Evolutionary conservation across 1,284 basidiomycete genomes (phyloP).

Genomic region (Sporisorium sorghi): DNA sequence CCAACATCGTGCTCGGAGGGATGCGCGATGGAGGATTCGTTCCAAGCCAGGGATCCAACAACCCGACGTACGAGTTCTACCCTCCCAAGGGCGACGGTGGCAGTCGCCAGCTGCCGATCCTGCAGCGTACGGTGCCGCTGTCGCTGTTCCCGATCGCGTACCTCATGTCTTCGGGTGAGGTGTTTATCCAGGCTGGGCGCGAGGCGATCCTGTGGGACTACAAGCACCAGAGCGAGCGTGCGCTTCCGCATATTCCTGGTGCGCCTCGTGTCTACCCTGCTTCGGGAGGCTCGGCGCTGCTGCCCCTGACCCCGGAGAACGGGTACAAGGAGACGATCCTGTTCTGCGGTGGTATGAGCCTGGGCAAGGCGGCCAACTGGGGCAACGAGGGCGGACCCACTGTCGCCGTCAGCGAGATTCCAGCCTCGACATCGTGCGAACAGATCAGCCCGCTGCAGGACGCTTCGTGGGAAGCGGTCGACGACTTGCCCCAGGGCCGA

Average conservation of each 20-base stretch:
- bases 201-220: constrained; percentile 60
- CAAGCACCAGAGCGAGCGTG: constrained; percentile 39
- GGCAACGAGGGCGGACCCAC: constrained; percentile 59
- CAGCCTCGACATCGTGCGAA: constrained; percentile 57
- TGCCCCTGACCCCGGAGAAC: constrained; percentile 55
- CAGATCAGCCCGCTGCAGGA: constrained; percentile 55
- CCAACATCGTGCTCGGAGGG: constrained; percentile 57
- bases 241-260: constrained; percentile 53
- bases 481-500: constrained; percentile 52
- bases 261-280: constrained; percentile 60
- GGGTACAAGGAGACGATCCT: constrained; percentile 61
- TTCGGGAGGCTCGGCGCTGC: constrained; percentile 55
- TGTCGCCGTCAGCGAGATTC: constrained; percentile 40
- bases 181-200: constrained; percentile 57
- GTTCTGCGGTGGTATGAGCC: constrained; percentile 61
- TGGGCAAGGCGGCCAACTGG: constrained; percentile 53
- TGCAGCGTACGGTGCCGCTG: constrained; percentile 56
- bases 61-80: constrained; percentile 64
- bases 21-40: constrained; percentile 62
- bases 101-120: constrained; percentile 32
- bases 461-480: constrained; percentile 47
- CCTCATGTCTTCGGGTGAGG: constrained; percentile 58
- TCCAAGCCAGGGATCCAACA: constrained; percentile 47
- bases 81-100: constrained; percentile 49
- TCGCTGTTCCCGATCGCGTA: constrained; percentile 61